Evolutionary conservation across 768 basidiomycete genomes (phyloP), one percentile per base, ranked within the genome.

Genomic region (Plicaturopsis crispa): DNA sequence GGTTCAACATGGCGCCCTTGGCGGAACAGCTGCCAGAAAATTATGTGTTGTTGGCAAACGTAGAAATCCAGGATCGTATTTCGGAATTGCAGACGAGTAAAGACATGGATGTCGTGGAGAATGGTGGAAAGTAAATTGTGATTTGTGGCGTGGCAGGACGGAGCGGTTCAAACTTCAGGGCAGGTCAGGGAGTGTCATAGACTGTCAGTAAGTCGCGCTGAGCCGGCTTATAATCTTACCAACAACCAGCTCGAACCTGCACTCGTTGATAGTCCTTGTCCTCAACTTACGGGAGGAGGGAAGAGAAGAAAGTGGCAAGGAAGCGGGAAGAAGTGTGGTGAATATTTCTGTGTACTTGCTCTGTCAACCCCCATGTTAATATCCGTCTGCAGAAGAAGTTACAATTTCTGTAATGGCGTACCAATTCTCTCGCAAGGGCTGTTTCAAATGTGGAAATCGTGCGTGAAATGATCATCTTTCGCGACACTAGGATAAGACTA

Each of bases 371-470:
- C n/a, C 13, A 31, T 28, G 31, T 35, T 36, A 37, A 24, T 38
- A 38, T 24, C 31, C 18, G 47, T 35, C 18, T 48, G 44, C 40
- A 52, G 50, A 49, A 49, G 36, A 8, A 39, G 36, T 31, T 28
- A 30, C 33, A 28, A 24, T 28, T 31, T 59, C 49, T 57, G 71
- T 61, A 57, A 87, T 87, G 84, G 80, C 84, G 63, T 84, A 73
- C 66, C 82, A 83, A 60, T 80, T 80, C 70, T 77, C 81, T 43
- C 81, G 79, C 72, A 90, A 87, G 68, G 85, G 85, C 48, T 91
- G 87, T 58, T 91, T 84, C 68, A 93, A 90, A 71, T 93, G 90
- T 58, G 90, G 90, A 58, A 90, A 90, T 62, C 72, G 89, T 88
- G 59, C 65, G 80, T 76, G 26, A 14, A 28, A 28, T n/a, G 26